These are phyloP conservation scores for Candida nonsorbophila DNA, from an alignment of 805 yeast genomes.

Conservation along the genomic window DNA sequence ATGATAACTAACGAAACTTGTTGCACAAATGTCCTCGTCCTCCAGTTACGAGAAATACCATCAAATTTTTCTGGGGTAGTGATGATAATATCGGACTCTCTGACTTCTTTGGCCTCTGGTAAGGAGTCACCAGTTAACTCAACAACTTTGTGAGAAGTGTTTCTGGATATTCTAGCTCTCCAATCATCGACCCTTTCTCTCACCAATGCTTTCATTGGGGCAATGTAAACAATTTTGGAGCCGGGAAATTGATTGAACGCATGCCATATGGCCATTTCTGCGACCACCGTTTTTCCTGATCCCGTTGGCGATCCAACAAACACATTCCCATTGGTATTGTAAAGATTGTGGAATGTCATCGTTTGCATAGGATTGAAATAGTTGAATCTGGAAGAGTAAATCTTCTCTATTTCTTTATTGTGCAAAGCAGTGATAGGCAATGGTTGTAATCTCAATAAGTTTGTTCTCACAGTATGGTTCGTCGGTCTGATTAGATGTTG, in stretches of 20 bases:
- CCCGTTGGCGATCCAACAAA: constrained; percentile 99
- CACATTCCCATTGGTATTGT: constrained; percentile 71
- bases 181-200: constrained; percentile 82
- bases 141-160: constrained; percentile 50
- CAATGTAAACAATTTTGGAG: constrained; percentile 77
- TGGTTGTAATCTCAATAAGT: constrained; percentile 75
- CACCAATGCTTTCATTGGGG: constrained; percentile 86
- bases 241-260: constrained; percentile 81
- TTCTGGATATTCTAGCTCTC: constrained; percentile 48
- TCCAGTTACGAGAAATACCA: constrained; percentile 86
- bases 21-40: constrained; percentile 69
- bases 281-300: constrained; percentile 95
- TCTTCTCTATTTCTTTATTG: constrained; percentile 56
- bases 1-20: constrained; percentile 69
- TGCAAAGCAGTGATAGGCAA: constrained; percentile 79
- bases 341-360: constrained; percentile 87
- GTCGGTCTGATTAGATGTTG: constrained; percentile 87
- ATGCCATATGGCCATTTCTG: constrained; percentile 96
- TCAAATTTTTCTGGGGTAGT: constrained; percentile 87
- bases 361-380: constrained; percentile 99
- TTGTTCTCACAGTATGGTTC: constrained; percentile 81
- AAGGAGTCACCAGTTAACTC: constrained; percentile 81
- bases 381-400: constrained; percentile 64
- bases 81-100: constrained; percentile 67
- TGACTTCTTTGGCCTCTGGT: constrained; percentile 63